Percentiles rank a stretch among this genome's conserved stretches.
Evolutionary conservation across 1,284 basidiomycete species (phyloP).

Genomic region (Puccinia triticina): DNA sequence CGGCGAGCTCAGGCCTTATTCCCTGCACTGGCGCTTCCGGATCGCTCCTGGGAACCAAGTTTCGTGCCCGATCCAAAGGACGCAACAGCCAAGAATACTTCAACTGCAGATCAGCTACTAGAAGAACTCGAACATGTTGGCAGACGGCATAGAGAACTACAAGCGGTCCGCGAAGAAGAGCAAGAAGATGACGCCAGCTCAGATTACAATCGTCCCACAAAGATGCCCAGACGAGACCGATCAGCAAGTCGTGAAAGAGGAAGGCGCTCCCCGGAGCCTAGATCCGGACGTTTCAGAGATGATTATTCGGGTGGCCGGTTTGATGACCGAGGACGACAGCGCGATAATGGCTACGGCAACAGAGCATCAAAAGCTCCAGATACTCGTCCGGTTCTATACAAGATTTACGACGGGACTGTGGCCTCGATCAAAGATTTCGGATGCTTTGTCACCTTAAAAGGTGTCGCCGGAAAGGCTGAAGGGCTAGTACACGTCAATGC

Average conservation of each 20-base stretch:
- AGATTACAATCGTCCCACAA: conserved; percentile 61
- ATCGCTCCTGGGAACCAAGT: conserved; percentile 65
- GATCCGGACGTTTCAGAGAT: conserved; percentile 8
- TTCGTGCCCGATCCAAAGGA: conserved; percentile 33
- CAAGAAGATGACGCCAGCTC: not conserved
- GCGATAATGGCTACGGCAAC: conserved; percentile 43
- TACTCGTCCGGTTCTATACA: conserved; percentile 75
- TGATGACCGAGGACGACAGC: conserved; percentile 58
- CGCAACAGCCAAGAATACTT: conserved; percentile 60
- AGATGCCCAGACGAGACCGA: conserved; percentile 67
- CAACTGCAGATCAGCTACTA: conserved; percentile 85
- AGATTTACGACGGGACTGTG: conserved; percentile 89
- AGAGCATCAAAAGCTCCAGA: conserved; percentile 11
- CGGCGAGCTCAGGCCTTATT: conserved; percentile 71
- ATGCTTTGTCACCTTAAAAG: conserved; percentile 87
- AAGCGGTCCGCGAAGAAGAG: conserved; percentile 9
- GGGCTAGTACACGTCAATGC: conserved; percentile 95
- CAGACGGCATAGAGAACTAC: conserved; percentile 62
- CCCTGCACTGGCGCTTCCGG: conserved; percentile 83
- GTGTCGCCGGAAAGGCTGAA: conserved; percentile 80
- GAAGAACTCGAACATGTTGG: conserved; percentile 72
- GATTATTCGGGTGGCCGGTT: conserved; percentile 8
- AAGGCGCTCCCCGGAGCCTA: conserved; percentile 54
- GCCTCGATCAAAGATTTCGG: conserved; percentile 91
- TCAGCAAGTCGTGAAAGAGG: conserved; percentile 62